A percentile compares a stretch with the other conserved stretches of the same genome.
Evolutionary conservation across 352 stramenopile species (phyloP).

Genomic region (Phytopythium mirpurense): DNA sequence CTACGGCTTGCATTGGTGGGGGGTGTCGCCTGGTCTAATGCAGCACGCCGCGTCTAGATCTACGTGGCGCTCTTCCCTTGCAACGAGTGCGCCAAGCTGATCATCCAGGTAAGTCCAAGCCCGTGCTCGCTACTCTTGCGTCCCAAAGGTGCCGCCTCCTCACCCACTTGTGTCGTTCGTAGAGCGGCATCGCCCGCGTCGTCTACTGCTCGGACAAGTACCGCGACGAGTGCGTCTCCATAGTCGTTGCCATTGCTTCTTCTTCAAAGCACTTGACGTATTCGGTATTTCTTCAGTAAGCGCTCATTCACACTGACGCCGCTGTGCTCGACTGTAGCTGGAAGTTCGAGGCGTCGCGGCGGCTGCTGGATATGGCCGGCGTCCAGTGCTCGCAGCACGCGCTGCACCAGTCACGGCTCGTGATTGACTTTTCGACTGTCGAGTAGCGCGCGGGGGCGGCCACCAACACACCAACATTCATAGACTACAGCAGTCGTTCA

Average conservation of each 20-base stretch:
- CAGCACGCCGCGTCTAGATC: constrained; percentile 55
- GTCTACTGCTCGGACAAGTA: constrained; percentile 98
- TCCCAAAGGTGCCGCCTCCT: no score
- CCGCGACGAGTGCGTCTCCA: constrained; percentile 59
- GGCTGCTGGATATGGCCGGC: constrained; percentile 85
- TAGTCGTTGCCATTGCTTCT: not conserved
- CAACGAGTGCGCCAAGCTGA: constrained; percentile 98
- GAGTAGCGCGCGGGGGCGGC: no score
- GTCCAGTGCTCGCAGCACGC: constrained; percentile 58
- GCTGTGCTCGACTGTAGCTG: no score
- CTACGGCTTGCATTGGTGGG: no score
- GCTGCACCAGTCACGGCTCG: constrained; percentile 43
- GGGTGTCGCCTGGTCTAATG: no score
- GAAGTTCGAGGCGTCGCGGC: constrained; percentile 84
- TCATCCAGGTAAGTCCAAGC: constrained; percentile 96
- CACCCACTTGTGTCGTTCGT: constrained; percentile 1
- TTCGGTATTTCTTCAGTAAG: no score
- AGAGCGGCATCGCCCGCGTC: constrained; percentile 94
- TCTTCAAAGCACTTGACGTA: not conserved
- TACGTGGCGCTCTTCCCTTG: constrained; percentile 99
- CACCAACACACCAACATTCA: no score
- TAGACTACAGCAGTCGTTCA: no score
- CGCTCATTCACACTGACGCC: no score
- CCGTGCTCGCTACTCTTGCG: no score
- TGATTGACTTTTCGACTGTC: constrained; percentile 64